Percentiles rank a stretch among this genome's conserved stretches.
phyloP scores from a whole-genome alignment of 345 rosid genomes.

The Psidium friedrichsthalianum region DNA sequence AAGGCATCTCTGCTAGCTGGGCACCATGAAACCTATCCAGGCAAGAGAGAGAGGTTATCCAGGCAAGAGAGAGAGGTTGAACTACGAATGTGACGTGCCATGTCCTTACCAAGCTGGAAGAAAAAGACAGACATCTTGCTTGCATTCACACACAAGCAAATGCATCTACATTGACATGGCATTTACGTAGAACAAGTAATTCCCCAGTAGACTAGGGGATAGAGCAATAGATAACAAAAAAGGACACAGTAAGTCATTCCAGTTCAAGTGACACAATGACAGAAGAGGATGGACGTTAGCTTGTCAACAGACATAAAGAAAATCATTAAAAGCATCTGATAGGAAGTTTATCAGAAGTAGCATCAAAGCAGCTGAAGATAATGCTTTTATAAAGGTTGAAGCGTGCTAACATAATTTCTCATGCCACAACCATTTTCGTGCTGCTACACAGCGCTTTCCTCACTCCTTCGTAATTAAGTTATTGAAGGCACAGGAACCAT shows the following conservation, averaged over 20 bases:
- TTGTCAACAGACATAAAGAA: neutral
- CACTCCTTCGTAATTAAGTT: neutral
- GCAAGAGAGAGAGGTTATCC: neutral
- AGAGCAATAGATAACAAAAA: neutral
- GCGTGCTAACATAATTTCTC: neutral
- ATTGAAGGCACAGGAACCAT: neutral
- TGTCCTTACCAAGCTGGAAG: neutral
- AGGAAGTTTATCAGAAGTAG: neutral
- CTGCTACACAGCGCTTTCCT: neutral
- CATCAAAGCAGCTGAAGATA: neutral
- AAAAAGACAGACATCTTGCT: neutral
- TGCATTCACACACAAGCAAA: neutral
- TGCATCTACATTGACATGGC: neutral
- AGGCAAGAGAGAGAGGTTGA: neutral
- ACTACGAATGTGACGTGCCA: neutral
- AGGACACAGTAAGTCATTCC: neutral
- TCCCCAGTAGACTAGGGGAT: neutral
- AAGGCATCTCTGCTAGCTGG: slow-evolving; percentile 84
- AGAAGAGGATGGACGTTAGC: neutral
- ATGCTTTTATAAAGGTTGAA: neutral
- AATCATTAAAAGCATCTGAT: neutral
- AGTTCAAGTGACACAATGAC: neutral
- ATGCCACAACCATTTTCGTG: neutral
- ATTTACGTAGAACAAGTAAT: neutral
- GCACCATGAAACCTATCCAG: slow-evolving; percentile 63